Evolutionary conservation across 441 rosid genomes (phyloP).

Genomic region (Mallotus japonicus): DNA sequence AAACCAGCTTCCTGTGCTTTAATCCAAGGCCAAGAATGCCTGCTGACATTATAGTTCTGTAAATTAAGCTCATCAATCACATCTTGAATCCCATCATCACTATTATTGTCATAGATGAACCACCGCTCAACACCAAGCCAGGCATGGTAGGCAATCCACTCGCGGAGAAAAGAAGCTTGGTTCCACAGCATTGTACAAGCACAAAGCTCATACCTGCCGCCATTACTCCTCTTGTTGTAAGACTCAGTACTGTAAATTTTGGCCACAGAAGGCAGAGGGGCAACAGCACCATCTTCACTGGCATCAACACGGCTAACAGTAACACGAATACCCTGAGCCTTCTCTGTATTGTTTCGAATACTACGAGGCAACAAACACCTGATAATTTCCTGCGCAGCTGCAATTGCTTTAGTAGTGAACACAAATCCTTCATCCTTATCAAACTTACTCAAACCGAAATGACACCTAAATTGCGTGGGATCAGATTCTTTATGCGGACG

Average conservation of each 20-base stretch:
- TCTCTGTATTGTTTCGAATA: slow-evolving; percentile 41
- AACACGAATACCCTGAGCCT: slow-evolving; percentile 53
- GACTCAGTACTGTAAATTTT: slow-evolving; percentile 31
- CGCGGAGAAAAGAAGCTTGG: slow-evolving; percentile 72
- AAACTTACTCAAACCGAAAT: slow-evolving; percentile 46
- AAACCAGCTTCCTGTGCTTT: slow-evolving; percentile 97
- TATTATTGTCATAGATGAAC: slow-evolving; percentile 93
- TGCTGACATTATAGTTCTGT: slow-evolving; percentile 62
- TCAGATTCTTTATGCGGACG: slow-evolving; percentile 68
- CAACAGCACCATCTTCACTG: slow-evolving; percentile 26
- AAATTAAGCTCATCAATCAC: slow-evolving; percentile 54
- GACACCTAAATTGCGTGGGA: slow-evolving; percentile 66
- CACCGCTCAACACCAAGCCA: slow-evolving; percentile 95
- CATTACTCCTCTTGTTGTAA: slow-evolving; percentile 25
- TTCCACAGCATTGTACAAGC: slow-evolving; percentile 96
- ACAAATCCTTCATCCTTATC: slow-evolving; percentile 39
- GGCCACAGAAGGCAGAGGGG: slow-evolving; percentile 49
- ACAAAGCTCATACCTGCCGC: slow-evolving; percentile 61
- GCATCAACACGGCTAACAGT: slow-evolving; percentile 37
- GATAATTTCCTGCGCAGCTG: slow-evolving; percentile 90
- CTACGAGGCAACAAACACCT: slow-evolving; percentile 74
- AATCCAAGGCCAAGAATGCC: slow-evolving; percentile 95
- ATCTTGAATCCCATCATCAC: slow-evolving; percentile 62
- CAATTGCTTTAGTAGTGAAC: slow-evolving; percentile 51
- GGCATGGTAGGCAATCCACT: slow-evolving; percentile 86